Conservation (phyloP, 345 rosid species). For the Acer saccharum region DNA sequence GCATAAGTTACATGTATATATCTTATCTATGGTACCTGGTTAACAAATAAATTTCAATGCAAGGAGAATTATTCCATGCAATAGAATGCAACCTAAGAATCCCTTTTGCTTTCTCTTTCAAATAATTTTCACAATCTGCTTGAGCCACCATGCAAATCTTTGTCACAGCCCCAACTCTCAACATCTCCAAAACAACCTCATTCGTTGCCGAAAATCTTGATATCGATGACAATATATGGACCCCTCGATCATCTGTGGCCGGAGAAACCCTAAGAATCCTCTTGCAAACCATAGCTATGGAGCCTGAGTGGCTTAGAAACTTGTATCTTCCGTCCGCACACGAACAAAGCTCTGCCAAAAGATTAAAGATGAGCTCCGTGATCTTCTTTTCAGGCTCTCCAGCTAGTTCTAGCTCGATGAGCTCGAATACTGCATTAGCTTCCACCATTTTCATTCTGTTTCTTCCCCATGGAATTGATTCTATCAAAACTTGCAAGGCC, state of each 20-base stretch:
- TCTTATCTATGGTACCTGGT: conserved; percentile 35
- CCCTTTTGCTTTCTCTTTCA: conserved; percentile 50
- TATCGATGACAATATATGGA: conserved; percentile 38
- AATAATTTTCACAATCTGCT: conserved; percentile 41
- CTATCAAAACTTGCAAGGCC: conserved; percentile 35
- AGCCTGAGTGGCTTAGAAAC: conserved; percentile 45
- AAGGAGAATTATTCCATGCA: conserved; percentile 63
- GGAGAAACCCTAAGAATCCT: conserved; percentile 56
- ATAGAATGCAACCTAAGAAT: conserved; percentile 46
- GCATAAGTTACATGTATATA: background rate
- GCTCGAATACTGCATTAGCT: conserved; percentile 42
- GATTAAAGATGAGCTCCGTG: conserved; percentile 46
- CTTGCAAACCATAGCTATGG: conserved; percentile 52
- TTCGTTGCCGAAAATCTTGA: conserved; percentile 35
- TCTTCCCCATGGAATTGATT: conserved; percentile 39
- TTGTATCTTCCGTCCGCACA: conserved; percentile 51
- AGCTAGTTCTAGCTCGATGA: conserved; percentile 50
- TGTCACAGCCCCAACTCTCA: conserved; percentile 60
- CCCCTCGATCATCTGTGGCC: conserved; percentile 44
- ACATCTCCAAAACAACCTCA: conserved; percentile 49
- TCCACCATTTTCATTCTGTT: conserved; percentile 45
- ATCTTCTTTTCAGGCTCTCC: conserved; percentile 43
- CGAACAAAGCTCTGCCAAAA: conserved; percentile 45
- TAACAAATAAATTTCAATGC: conserved; percentile 52
- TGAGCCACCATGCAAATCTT: conserved; percentile 67